Conservation (phyloP, 1,284 basidiomycete species). For the Ustilago loliicola region DNA sequence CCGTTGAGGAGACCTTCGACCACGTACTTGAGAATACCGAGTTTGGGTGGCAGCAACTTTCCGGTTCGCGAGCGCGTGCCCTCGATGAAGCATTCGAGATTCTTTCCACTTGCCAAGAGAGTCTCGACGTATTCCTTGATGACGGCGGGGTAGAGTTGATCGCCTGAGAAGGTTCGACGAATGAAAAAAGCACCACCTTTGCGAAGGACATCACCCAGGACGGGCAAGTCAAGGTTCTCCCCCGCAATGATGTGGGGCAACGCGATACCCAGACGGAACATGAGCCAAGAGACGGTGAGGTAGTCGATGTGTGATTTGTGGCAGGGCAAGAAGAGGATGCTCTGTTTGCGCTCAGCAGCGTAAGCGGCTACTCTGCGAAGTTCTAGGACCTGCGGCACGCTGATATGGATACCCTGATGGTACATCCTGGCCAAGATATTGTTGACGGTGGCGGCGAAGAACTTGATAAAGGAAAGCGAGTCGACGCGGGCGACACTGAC, state of each 20-base stretch:
- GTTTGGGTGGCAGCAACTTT: constrained; percentile 71
- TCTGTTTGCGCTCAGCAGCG: constrained; percentile 68
- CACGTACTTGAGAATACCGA: constrained; percentile 71
- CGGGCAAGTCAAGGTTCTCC: constrained; percentile 69
- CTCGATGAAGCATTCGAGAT: constrained; percentile 71
- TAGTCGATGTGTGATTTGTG: constrained; percentile 71
- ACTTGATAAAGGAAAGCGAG: constrained; percentile 57
- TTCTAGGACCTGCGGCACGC: constrained; percentile 63
- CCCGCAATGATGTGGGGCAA: constrained; percentile 71
- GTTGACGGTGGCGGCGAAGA: constrained; percentile 66
- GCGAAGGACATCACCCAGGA: constrained; percentile 68
- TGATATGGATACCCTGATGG: constrained; percentile 68
- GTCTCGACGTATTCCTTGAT: constrained; percentile 71
- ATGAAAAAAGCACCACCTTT: constrained; percentile 71
- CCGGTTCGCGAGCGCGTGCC: constrained; percentile 71
- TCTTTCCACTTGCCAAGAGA: constrained; percentile 67
- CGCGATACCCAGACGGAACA: constrained; percentile 70
- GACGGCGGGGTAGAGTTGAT: constrained; percentile 70
- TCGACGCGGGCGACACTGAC: constrained; percentile 60
- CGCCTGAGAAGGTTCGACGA: constrained; percentile 69
- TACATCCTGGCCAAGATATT: constrained; percentile 70
- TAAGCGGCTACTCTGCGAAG: constrained; percentile 64
- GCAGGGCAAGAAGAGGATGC: constrained; percentile 70
- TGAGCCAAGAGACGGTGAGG: constrained; percentile 63
- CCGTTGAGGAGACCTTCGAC: constrained; percentile 68